Percentiles rank a stretch among this genome's conserved stretches.
Evolutionary conservation across 805 yeast genomes (phyloP).

Genomic region (Kodamaea leandrae): DNA sequence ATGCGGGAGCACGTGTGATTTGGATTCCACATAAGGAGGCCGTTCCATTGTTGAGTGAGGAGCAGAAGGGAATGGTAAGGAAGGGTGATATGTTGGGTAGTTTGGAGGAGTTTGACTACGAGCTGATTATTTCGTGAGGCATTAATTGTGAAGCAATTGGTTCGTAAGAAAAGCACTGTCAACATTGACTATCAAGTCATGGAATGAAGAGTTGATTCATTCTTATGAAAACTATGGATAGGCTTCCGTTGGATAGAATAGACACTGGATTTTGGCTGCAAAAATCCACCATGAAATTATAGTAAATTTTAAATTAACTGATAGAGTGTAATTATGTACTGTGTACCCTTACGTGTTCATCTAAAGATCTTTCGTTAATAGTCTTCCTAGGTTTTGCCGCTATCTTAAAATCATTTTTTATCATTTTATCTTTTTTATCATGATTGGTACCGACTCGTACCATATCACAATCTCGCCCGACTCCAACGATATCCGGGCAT

Average conservation of each 20-base stretch:
- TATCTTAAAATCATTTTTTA: neutral
- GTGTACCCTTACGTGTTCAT: too few relatives aligned
- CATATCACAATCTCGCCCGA: constrained; percentile 29
- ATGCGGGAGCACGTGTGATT: constrained; percentile 81
- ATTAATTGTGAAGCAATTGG: neutral
- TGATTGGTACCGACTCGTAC: constrained; percentile 44
- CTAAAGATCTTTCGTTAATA: neutral
- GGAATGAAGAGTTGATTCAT: too few relatives aligned
- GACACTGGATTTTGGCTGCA: too few relatives aligned
- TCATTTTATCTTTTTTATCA: constrained; percentile 9
- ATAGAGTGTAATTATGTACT: too few relatives aligned
- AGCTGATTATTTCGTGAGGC: too few relatives aligned
- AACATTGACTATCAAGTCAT: too few relatives aligned
- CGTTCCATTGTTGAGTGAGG: constrained; percentile 48
- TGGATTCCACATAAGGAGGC: constrained; percentile 94
- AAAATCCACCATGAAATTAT: too few relatives aligned
- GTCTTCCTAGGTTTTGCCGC: neutral
- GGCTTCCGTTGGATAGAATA: too few relatives aligned
- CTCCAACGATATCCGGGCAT: constrained; percentile 30
- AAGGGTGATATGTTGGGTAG: constrained; percentile 57
- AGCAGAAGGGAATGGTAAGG: constrained; percentile 50
- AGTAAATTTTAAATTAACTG: too few relatives aligned
- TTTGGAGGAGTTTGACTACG: constrained; percentile 44
- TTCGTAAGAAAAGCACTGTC: neutral
- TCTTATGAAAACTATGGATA: too few relatives aligned